Percentiles rank a stretch among this genome's conserved stretches.
These are phyloP conservation scores for Monosporascus sp. DNA, from an alignment of 2,329 filamentous ascomycete species.

Conservation along the genomic window DNA sequence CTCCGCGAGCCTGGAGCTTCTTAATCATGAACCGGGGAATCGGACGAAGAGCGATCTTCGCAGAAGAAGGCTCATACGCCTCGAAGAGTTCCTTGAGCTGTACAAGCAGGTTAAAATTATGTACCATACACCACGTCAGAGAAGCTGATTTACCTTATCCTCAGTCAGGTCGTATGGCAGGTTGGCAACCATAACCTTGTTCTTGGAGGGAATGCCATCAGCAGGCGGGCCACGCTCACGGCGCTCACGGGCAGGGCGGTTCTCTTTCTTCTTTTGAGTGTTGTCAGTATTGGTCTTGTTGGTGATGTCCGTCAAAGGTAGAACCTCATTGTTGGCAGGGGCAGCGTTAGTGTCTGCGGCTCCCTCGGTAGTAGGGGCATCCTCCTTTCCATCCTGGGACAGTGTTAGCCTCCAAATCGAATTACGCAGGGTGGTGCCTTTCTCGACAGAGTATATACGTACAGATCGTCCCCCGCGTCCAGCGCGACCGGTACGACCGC, in stretches of 20 bases:
- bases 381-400: conserved; percentile 38
- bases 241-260: conserved; percentile 55
- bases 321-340: conserved; percentile 48
- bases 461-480: conserved; percentile 57
- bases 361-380: conserved; percentile 39
- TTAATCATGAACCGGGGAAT: conserved; percentile 99
- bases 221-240: conserved; percentile 90
- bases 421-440: background rate
- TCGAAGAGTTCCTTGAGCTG: conserved; percentile 97
- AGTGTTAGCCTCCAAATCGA: conserved; percentile 11
- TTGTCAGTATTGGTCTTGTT: conserved; percentile 40
- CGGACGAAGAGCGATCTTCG: conserved; percentile 97
- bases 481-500: conserved; percentile 61
- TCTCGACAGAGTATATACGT: conserved; percentile 26
- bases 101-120: conserved; percentile 21
- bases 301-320: conserved; percentile 52
- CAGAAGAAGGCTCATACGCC: conserved; percentile 85
- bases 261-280: conserved; percentile 32
- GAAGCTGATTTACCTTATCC: conserved; percentile 68
- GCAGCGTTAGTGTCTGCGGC: conserved; percentile 42
- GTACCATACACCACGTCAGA: background rate
- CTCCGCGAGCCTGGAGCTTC: conserved; percentile 97
- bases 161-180: conserved; percentile 96
- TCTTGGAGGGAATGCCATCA: conserved; percentile 97
- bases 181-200: conserved; percentile 99